Conservation (phyloP, 2,329 filamentous ascomycete species). For the Aspergillus neotritici region DNA sequence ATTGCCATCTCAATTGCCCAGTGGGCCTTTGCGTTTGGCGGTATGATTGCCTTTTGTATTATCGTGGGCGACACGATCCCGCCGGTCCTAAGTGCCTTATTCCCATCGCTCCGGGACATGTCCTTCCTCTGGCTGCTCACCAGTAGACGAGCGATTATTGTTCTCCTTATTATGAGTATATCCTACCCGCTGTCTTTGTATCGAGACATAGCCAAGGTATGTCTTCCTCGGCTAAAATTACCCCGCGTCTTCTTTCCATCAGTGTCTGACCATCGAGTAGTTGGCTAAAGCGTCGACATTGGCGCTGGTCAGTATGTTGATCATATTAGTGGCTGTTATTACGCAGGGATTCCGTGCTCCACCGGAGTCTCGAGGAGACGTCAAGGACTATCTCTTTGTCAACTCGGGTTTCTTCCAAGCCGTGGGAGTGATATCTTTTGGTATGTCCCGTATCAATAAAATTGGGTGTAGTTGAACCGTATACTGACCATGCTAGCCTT, state of each 20-base stretch:
- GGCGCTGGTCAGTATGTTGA: slow-evolving; percentile 83
- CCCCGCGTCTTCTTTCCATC: background rate
- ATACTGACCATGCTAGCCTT: slow-evolving; percentile 49
- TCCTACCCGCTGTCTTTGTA: slow-evolving; percentile 92
- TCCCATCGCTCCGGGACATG: slow-evolving; percentile 65
- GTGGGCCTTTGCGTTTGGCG: slow-evolving; percentile 97
- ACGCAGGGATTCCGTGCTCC: slow-evolving; percentile 75
- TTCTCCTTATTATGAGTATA: slow-evolving; percentile 77
- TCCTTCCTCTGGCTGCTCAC: slow-evolving; percentile 77
- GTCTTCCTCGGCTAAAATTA: slow-evolving; percentile 14
- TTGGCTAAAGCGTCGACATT: slow-evolving; percentile 92
- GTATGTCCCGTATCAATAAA: slow-evolving; percentile 44
- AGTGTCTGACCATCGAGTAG: slow-evolving; percentile 46
- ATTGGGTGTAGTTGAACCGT: background rate
- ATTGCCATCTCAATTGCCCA: slow-evolving; percentile 88
- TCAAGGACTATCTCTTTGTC: slow-evolving; percentile 67
- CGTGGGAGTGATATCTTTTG: slow-evolving; percentile 96
- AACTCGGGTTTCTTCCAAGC: slow-evolving; percentile 90
- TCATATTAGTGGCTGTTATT: slow-evolving; percentile 84
- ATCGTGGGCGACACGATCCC: slow-evolving; percentile 97
- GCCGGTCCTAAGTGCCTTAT: slow-evolving; percentile 75
- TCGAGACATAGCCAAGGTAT: slow-evolving; percentile 91
- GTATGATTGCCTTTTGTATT: slow-evolving; percentile 97
- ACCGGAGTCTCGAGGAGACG: slow-evolving; percentile 62
- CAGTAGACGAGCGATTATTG: slow-evolving; percentile 75